These are phyloP conservation scores for Suillus americanus DNA, from an alignment of 768 basidiomycete species.

Conservation along the genomic window DNA sequence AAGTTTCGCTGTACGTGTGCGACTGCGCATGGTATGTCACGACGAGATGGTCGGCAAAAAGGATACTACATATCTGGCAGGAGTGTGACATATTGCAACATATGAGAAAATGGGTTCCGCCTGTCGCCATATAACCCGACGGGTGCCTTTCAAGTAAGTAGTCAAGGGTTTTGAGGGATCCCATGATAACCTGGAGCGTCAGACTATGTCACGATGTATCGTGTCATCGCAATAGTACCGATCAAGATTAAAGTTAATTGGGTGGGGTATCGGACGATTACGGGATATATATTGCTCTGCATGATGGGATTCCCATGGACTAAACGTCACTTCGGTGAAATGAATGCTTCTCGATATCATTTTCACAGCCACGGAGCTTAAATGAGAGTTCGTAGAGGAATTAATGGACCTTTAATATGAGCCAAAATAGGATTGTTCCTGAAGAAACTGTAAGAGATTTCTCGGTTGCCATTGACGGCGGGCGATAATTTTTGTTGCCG, in stretches of 20 bases:
- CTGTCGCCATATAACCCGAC: background rate
- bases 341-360: constrained; percentile 11
- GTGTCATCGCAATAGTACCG: background rate
- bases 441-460: background rate
- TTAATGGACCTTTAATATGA: constrained; percentile 13
- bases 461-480: background rate
- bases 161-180: no score
- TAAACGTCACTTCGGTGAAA: constrained; percentile 1
- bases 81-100: background rate
- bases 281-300: background rate
- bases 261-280: background rate
- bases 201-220: no score
- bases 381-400: constrained; percentile 2
- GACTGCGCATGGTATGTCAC: background rate
- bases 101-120: background rate
- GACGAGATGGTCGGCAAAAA: background rate
- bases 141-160: background rate
- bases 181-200: no score
- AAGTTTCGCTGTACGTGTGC: background rate
- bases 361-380: constrained; percentile 15
- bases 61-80: background rate
- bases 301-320: constrained; percentile 8
- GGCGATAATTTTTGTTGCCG: background rate
- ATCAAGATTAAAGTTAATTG: background rate
- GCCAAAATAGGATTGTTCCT: constrained; percentile 5